These are phyloP conservation scores for Leptographium radiaticola DNA, from an alignment of 2,329 filamentous ascomycete species.

Conservation along the genomic window DNA sequence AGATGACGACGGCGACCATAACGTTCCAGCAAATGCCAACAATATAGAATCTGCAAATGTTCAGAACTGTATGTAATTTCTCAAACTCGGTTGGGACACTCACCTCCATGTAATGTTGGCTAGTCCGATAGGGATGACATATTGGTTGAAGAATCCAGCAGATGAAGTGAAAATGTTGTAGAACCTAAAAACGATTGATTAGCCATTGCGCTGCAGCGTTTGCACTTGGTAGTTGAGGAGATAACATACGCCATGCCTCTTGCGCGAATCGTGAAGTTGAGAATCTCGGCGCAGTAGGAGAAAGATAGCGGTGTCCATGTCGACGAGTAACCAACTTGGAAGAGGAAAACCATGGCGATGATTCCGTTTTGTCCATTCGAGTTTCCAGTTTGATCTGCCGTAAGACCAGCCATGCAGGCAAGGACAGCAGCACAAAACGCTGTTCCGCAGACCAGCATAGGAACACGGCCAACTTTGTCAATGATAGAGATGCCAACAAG, in stretches of 20 bases:
- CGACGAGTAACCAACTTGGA: conserved; percentile 3
- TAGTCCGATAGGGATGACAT: conserved; percentile 4
- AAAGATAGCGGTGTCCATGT: conserved; percentile 5
- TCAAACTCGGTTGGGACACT: neutral
- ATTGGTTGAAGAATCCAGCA: conserved; percentile 4
- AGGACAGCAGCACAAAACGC: conserved; percentile 2
- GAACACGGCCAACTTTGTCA: conserved; percentile 9
- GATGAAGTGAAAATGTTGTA: conserved; percentile 3
- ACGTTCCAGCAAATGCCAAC: conserved; percentile 5
- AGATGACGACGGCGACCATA: neutral
- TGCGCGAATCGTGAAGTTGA: conserved; percentile 5
- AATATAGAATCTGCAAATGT: conserved; percentile 1
- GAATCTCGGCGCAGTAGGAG: conserved; percentile 2
- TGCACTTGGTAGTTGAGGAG: no score
- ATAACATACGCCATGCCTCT: conserved; percentile 5
- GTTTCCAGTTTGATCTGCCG: conserved; percentile 1
- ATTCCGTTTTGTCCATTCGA: neutral
- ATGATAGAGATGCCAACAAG: conserved; percentile 5
- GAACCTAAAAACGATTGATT: neutral
- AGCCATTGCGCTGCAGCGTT: neutral
- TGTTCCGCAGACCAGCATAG: conserved; percentile 11
- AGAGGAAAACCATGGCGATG: conserved; percentile 5
- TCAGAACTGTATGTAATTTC: neutral
- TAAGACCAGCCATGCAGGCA: conserved; percentile 4
- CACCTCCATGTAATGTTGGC: conserved; percentile 2